Conservation (phyloP, 139 green algal genomes). For the Haematococcus lacustris region DNA sequence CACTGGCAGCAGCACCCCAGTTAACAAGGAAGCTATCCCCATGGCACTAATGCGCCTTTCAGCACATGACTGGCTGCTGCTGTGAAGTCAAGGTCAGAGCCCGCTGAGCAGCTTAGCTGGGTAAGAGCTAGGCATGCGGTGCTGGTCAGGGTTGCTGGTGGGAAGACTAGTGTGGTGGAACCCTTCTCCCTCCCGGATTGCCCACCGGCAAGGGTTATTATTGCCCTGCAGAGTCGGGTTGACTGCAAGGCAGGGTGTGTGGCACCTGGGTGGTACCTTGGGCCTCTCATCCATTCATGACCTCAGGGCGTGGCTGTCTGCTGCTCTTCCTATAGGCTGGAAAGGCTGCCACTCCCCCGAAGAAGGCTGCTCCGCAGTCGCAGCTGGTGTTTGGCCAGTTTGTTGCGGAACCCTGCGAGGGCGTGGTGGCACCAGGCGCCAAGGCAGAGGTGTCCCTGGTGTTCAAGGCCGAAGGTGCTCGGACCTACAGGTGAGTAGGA, state of each 20-base stretch:
- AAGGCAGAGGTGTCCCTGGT: slow-evolving; percentile 43
- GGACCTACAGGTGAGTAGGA: not conserved
- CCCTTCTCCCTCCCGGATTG: not conserved
- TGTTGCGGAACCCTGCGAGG: slow-evolving; percentile 36
- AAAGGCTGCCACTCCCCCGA: not conserved
- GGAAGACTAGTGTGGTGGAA: not conserved
- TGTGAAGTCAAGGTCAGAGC: not conserved
- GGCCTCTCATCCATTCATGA: no score
- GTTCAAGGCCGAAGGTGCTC: slow-evolving; percentile 46
- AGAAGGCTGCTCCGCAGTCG: not conserved
- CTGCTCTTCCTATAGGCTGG: not conserved
- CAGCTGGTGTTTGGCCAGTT: slow-evolving; percentile 48
- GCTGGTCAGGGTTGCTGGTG: no score
- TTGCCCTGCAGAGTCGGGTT: no score
- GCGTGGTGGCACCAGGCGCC: slow-evolving; percentile 34
- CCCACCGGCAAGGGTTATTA: not conserved
- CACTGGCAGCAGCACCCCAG: no score
- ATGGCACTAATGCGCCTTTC: no score
- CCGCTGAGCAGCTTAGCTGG: not conserved
- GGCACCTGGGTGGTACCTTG: no score
- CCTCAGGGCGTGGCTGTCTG: not conserved
- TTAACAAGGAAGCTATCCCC: no score
- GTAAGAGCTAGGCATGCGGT: not conserved
- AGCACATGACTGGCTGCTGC: no score
- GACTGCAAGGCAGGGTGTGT: not conserved